Conservation (phyloP, 139 green algal species). For the Chlorella ohadii region DNA sequence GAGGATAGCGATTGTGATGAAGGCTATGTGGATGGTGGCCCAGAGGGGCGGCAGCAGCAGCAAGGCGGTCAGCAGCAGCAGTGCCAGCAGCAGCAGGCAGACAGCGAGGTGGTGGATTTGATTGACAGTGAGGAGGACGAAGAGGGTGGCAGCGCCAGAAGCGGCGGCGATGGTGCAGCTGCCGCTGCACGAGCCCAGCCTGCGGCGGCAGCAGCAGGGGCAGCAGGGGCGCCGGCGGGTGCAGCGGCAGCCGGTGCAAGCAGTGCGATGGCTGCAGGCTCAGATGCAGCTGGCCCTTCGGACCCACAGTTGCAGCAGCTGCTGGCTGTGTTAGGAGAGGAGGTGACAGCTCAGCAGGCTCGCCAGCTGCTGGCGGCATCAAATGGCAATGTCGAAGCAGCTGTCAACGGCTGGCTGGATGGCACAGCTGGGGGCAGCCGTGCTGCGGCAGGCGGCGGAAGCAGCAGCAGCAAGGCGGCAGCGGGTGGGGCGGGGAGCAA, state of each 20-base stretch:
- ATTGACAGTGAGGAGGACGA: background rate
- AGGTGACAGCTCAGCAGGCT: constrained; percentile 15
- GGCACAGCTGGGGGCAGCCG: background rate
- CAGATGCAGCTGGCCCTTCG: background rate
- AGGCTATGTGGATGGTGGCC: background rate
- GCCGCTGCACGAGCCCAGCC: background rate
- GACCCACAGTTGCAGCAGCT: constrained; percentile 12
- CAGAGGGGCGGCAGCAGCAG: background rate
- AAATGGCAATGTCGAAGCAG: constrained; percentile 34
- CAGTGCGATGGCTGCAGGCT: background rate
- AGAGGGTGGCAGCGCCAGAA: background rate
- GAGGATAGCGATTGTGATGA: background rate
- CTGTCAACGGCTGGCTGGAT: constrained; percentile 56
- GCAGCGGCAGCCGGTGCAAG: background rate
- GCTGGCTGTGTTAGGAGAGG: constrained; percentile 46
- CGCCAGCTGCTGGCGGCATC: constrained; percentile 45
- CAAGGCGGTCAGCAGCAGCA: background rate
- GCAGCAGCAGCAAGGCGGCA: background rate
- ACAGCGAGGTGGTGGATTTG: background rate
- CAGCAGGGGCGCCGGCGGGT: background rate
- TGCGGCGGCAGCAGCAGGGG: background rate
- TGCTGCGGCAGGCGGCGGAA: no score
- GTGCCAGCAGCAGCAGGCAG: background rate
- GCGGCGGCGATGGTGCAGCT: background rate
- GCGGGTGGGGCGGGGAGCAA: background rate